Base-by-base conservation (phyloP, 2,329 filamentous ascomycete genomes). In the Aspergillus chevalieri region DNA sequence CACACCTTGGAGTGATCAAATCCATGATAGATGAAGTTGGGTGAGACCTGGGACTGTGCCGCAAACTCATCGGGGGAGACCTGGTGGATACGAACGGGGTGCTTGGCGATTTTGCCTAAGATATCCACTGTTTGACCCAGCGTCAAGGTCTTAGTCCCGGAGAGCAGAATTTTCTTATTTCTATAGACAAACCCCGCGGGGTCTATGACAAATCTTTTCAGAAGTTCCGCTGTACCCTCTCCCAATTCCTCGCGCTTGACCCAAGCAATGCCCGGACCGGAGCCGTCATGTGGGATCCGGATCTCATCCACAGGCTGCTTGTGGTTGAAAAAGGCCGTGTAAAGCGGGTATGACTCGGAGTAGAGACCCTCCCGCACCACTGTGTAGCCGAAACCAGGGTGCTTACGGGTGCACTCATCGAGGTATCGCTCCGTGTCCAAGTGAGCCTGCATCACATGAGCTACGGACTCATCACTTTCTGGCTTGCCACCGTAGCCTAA, bases 271-370 rank as follows among this genome's bases (percentile, higher is more conserved):
- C 73, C 74, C 0, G 66, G 68, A 0, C 62, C 70, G 0, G 59
- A 57, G 0, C 73, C 73, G 45, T 74, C 67, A 48, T 75, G 72
- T 17, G 73, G 73, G 24, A 77, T 72, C n/a, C 55, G 59, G 14
- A 77, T 69, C 56, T 71, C 67, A 41, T 56, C 55, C 12, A 57
- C 44, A 15, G 57, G 50, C n/a, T 59, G 47, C 8, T 54, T 47
- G 2, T 61, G 56, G 48, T 74, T 61, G 52, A 74, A 74, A 56
- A 77, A 79, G 1, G 74, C 74, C 0, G 76, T 74, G 61, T 81
- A 82, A 47, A 81, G 68, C 10, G 78, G 78, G 63, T 75, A 80
- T 1, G 75, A 78, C 59, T 82, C 78, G 4, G 72, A 69, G 56
- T 81, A 82, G 33, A 81, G 59, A 0, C 78, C 79, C 55, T 80